Evolutionary conservation across 2,329 filamentous ascomycete genomes (phyloP), one percentile per base, ranked within the genome.

Genomic region (Diaporthe vaccinii): DNA sequence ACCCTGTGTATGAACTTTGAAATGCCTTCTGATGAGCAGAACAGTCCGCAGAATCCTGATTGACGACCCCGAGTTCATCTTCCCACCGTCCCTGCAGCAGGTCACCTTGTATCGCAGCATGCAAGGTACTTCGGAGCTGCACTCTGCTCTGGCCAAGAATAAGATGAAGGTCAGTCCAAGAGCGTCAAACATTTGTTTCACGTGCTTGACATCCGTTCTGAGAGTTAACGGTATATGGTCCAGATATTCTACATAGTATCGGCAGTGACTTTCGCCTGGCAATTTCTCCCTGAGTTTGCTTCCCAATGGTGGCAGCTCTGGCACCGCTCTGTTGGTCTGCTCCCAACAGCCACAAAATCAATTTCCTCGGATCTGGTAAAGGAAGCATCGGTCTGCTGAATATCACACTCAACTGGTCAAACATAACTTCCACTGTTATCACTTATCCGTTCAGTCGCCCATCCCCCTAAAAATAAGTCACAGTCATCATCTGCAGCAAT

Each of bases 311-410:
- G 22, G 78, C 75, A 3, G 72, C 76, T 28, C 75, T 79, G 39
- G 78, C 78, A n/a, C 77, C 76, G 31, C 77, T 79, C 58, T 79
- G 78, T 51, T 79, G 78, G 78, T 79, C 78, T 55, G 78, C 78
- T 28, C 51, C 70, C n/a, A 71, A 51, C 55, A 79, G 73, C 73
- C 78, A 78, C 69, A 77, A 49, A n/a, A 76, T 75, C 73, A 79
- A 79, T 31, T 79, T 79, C 65, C 67, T 79, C 25, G 78, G 78
- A 4, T 77, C 78, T 39, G 78, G 78, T 34, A 44, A 58, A 36
- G 75, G 76, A 44, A 77, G 78, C 28, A 74, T 77, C 9, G 78
- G 78, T 5, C 31, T 79, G 65, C 71, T 79, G 28, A 79, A 79
- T 58, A 71, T 79, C 53, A 78, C 78, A 3, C 74, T 79, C 8